Conservation (phyloP, 331 rosid genomes). For the Arachis monticola region DNA sequence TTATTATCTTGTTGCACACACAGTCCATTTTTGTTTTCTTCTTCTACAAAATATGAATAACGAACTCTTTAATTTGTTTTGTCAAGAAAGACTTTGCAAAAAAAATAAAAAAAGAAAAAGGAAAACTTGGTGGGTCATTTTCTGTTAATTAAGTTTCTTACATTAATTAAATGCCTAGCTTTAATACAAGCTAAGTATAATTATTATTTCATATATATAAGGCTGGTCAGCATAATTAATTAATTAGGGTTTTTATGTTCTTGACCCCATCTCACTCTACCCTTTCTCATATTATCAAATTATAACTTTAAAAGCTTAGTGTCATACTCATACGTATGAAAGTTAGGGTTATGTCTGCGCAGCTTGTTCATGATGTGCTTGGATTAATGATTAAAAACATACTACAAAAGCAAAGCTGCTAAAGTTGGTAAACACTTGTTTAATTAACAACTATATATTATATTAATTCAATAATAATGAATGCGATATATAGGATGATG, state of each 20-base stretch:
- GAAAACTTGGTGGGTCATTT: conserved; percentile 40
- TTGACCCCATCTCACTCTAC: conserved; percentile 46
- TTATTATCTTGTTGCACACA: conserved; percentile 18
- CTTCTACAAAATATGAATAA: conserved; percentile 28
- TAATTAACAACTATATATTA: not conserved
- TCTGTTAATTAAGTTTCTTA: conserved; percentile 31
- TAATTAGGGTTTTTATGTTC: conserved; percentile 45
- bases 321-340: conserved; percentile 43
- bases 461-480: conserved; percentile 9
- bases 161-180: conserved; percentile 33
- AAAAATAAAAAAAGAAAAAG: not conserved
- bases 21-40: conserved; percentile 41
- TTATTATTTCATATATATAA: not conserved
- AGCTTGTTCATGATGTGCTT: conserved; percentile 26
- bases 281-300: conserved; percentile 33
- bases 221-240: not conserved
- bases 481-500: conserved; percentile 45
- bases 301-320: conserved; percentile 37
- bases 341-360: conserved; percentile 43
- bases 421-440: conserved; percentile 37
- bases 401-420: conserved; percentile 43
- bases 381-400: conserved; percentile 32
- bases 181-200: not conserved
- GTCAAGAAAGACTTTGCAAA: conserved; percentile 4
- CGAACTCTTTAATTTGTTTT: not conserved